These are phyloP conservation scores for Simplicillium sp. DNA, from an alignment of 2,329 filamentous ascomycete genomes.

Conservation along the genomic window DNA sequence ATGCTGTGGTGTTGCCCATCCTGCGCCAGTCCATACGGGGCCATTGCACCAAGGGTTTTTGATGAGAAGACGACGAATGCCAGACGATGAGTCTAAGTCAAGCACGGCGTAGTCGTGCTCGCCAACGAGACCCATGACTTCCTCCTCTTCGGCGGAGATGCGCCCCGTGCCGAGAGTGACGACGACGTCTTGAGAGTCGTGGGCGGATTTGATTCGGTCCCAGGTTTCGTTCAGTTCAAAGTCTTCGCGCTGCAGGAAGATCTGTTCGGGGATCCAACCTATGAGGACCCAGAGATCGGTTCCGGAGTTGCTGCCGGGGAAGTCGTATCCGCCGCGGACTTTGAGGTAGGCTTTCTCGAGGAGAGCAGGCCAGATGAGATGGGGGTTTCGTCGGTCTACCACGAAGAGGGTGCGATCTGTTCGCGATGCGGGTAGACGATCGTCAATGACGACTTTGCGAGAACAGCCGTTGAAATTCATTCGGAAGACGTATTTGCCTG, in stretches of 20 bases:
- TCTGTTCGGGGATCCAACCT: conserved; percentile 93
- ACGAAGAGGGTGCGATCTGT: conserved; percentile 74
- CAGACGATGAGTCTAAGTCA: conserved; percentile 56
- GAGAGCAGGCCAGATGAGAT: conserved; percentile 82
- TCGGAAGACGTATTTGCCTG: conserved; percentile 85
- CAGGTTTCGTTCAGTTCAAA: conserved; percentile 68
- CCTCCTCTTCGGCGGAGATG: conserved; percentile 67
- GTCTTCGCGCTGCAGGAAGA: conserved; percentile 80
- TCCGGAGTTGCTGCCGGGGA: conserved; percentile 92
- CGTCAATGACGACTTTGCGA: conserved; percentile 80
- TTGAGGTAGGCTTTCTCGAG: conserved; percentile 96
- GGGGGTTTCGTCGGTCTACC: conserved; percentile 71
- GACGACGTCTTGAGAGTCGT: conserved; percentile 70
- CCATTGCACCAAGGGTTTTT: conserved; percentile 96
- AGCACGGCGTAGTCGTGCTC: conserved; percentile 93
- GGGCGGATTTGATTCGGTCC: conserved; percentile 65
- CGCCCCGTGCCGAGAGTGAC: conserved; percentile 85
- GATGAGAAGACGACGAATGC: conserved; percentile 62
- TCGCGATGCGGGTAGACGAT: conserved; percentile 71
- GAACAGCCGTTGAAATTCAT: conserved; percentile 94
- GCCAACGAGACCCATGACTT: conserved; percentile 70
- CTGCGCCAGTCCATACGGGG: conserved; percentile 55
- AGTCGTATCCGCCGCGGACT: conserved; percentile 91
- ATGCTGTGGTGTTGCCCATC: conserved; percentile 11
- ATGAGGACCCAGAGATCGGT: conserved; percentile 90